Evolutionary conservation across 140 eudicot genomes (phyloP), one percentile per base, ranked within the genome.

Genomic region (Anethum foeniculum): DNA sequence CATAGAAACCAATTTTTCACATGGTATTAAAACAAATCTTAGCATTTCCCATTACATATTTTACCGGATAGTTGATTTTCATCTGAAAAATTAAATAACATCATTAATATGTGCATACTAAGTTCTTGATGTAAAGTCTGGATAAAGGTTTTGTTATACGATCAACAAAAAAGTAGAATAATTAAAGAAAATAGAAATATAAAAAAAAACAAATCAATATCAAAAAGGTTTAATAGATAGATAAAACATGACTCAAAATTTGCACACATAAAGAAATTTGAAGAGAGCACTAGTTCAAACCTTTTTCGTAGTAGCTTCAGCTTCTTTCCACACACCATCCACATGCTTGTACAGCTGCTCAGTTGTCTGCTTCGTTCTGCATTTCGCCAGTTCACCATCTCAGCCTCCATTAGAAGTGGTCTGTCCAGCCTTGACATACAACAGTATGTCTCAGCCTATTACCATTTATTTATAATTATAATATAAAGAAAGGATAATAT

Each of bases 381-480:
- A 95, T 89, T 89, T 75, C 87, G 90, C 89, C 84, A 91, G 87
- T 89, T 90, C 92, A 90, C 90, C 93, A 91, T 92, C 92, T 89
- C 93, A 95, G 86, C 88, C 90, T 88, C 88, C 90, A 85, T 65
- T 92, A 83, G 87, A 90, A 84, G 86, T 82, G 80, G 74, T 88
- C 92, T 92, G 94, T 94, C 87, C 97, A 94, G 98, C 93, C 88
- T 94, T 90, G 96, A 94, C 95, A 92, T 94, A 92, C 96, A 89
- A 89, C 82, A 76, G 96, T 92, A 94, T 92, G 97, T 89, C 97
- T 92, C 90, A 89, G 97, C 98, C 97, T 87, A 82, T 80, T 87
- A 81, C 85, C 85, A 82, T 77, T 82, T 46, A 82, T 89, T 84
- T 77, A 73, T 85, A 47, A 39, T 77, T 41, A 30, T 39, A 73